Conservation (phyloP, 352 stramenopile genomes). For the Pythium rishiriense region DNA sequence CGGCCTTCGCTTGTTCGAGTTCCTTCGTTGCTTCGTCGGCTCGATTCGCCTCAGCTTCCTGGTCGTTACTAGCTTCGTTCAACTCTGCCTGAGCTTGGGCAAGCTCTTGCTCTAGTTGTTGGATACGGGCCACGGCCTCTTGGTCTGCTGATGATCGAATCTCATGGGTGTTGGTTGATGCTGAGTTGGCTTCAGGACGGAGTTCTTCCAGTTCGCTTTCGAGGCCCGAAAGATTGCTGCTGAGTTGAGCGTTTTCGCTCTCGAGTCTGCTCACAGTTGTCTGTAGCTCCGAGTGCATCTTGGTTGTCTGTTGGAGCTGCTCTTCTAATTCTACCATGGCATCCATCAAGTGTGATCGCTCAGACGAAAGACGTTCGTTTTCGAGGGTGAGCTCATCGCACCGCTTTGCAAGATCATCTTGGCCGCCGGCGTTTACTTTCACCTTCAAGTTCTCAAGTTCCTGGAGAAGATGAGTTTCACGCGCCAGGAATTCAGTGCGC, state of each 20-base stretch:
- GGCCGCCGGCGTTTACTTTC: neutral
- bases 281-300: conserved; percentile 29
- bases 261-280: conserved; percentile 30
- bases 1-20: conserved; percentile 1
- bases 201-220: conserved; percentile 31
- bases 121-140: neutral
- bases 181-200: conserved; percentile 2
- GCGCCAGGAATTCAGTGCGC: conserved; percentile 8
- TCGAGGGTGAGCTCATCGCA: conserved; percentile 16
- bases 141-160: neutral
- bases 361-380: conserved; percentile 22
- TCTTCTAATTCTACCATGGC: conserved; percentile 36
- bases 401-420: conserved; percentile 3
- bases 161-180: conserved; percentile 5
- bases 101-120: conserved; percentile 10
- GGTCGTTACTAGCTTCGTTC: conserved; percentile 20
- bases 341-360: conserved; percentile 30
- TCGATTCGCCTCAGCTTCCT: conserved; percentile 23
- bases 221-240: conserved; percentile 14
- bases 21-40: conserved; percentile 14
- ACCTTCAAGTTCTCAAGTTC: conserved; percentile 9
- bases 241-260: conserved; percentile 33
- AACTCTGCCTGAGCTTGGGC: conserved; percentile 14
- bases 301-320: conserved; percentile 35
- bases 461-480: conserved; percentile 17